These are phyloP conservation scores for Fusarium piperis DNA, from an alignment of 2,329 filamentous ascomycete species.

Conservation along the genomic window DNA sequence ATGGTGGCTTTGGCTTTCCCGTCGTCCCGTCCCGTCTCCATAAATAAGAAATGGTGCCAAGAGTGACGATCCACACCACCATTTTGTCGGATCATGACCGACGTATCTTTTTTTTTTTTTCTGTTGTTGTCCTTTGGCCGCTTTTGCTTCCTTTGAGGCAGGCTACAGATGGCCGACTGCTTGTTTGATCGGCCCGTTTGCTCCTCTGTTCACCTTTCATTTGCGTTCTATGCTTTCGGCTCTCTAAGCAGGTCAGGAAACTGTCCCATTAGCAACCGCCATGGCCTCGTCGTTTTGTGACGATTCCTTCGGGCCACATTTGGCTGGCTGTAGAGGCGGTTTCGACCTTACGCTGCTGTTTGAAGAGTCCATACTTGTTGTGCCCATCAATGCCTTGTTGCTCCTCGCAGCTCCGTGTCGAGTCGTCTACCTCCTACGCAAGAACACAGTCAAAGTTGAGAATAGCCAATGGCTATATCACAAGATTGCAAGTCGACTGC, in stretches of 20 bases:
- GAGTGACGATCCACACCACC: background rate
- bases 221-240: background rate
- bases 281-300: slow-evolving; percentile 26
- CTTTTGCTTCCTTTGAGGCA: background rate
- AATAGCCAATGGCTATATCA: slow-evolving; percentile 25
- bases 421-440: slow-evolving; percentile 24
- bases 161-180: background rate
- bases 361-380: slow-evolving; percentile 47
- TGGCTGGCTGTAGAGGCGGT: slow-evolving; percentile 48
- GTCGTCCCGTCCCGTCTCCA: background rate
- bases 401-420: slow-evolving; percentile 42
- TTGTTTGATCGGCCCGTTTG: too few species aligned
- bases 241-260: background rate
- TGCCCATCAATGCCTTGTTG: slow-evolving; percentile 40
- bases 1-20: background rate
- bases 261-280: background rate
- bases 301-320: slow-evolving; percentile 34
- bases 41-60: background rate
- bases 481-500: slow-evolving; percentile 29
- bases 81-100: background rate
- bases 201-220: background rate
- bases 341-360: slow-evolving; percentile 62
- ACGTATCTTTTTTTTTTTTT: background rate
- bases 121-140: background rate
- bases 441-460: slow-evolving; percentile 32